These are phyloP conservation scores for Bimuria novae-zelandiae DNA, from an alignment of 2,329 filamentous ascomycete genomes.

Conservation along the genomic window DNA sequence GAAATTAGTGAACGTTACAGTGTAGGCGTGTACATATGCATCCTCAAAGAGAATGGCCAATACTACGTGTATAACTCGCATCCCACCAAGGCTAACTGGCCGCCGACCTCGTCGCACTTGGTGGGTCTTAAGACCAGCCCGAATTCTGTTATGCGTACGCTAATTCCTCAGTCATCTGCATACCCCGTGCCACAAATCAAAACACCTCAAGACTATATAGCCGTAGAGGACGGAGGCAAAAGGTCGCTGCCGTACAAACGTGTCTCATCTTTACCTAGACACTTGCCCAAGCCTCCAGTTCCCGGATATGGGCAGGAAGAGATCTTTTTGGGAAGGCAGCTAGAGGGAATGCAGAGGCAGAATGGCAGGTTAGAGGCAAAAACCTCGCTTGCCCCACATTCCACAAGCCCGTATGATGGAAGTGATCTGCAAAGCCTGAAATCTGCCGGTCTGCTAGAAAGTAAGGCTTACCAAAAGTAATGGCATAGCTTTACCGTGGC, in stretches of 20 bases:
- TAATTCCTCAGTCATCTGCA: conserved; percentile 4
- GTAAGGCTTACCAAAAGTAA: not conserved
- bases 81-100: conserved; percentile 12
- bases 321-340: conserved; percentile 14
- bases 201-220: conserved; percentile 9
- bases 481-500: not conserved
- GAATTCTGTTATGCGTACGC: not conserved
- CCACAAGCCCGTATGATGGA: not conserved
- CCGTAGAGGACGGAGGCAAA: not conserved
- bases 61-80: conserved; percentile 20
- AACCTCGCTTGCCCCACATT: not conserved
- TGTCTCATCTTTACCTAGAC: conserved; percentile 7
- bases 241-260: conserved; percentile 9
- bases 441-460: not conserved
- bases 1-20: conserved; percentile 20
- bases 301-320: conserved; percentile 17
- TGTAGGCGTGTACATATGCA: conserved; percentile 19
- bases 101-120: conserved; percentile 11
- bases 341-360: conserved; percentile 1
- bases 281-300: conserved; percentile 15
- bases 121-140: conserved; percentile 3
- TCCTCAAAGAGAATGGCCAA: conserved; percentile 20
- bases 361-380: not conserved
- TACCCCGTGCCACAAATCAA: conserved; percentile 20
- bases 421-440: not conserved